These are phyloP conservation scores for Microbotryum saponariae DNA, from an alignment of 1,284 basidiomycete genomes.

Conservation along the genomic window DNA sequence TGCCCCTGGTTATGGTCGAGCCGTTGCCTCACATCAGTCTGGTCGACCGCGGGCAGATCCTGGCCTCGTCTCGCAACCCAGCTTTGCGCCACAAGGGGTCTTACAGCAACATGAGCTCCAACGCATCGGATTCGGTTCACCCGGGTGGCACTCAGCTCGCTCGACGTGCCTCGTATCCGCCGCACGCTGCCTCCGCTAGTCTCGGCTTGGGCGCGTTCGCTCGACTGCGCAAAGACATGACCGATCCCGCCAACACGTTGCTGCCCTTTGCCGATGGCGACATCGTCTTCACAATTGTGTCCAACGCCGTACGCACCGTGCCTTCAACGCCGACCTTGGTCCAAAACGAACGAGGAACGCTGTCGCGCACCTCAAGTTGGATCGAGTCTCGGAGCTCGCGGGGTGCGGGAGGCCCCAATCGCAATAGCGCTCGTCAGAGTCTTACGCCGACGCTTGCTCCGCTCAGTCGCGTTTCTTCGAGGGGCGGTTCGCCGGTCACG, in stretches of 20 bases:
- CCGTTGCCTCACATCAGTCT: slow-evolving; percentile 11
- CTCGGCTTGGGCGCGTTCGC: slow-evolving; percentile 2
- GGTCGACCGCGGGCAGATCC: slow-evolving; percentile 6
- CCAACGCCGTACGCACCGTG: neutral
- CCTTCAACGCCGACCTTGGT: neutral
- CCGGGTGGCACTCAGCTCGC: neutral
- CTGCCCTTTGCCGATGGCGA: slow-evolving; percentile 9
- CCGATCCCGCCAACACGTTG: slow-evolving; percentile 1
- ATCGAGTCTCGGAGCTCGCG: slow-evolving; percentile 2
- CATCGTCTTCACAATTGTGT: slow-evolving; percentile 8
- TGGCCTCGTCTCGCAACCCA: neutral
- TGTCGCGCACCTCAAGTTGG: slow-evolving; percentile 10
- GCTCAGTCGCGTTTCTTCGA: slow-evolving; percentile 3
- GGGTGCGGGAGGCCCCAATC: neutral
- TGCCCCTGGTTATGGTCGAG: slow-evolving; percentile 11
- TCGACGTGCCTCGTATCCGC: slow-evolving; percentile 9
- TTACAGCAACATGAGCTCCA: neutral
- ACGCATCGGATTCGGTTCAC: neutral
- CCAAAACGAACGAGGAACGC: neutral
- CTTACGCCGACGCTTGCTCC: neutral
- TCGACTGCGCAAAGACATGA: slow-evolving; percentile 1
- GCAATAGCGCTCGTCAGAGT: neutral
- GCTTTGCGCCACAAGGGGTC: neutral
- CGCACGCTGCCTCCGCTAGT: neutral
- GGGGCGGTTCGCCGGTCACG: neutral